These are phyloP conservation scores for Vitis labrusca DNA, from an alignment of 164 flowering plant genomes.

Conservation along the genomic window DNA sequence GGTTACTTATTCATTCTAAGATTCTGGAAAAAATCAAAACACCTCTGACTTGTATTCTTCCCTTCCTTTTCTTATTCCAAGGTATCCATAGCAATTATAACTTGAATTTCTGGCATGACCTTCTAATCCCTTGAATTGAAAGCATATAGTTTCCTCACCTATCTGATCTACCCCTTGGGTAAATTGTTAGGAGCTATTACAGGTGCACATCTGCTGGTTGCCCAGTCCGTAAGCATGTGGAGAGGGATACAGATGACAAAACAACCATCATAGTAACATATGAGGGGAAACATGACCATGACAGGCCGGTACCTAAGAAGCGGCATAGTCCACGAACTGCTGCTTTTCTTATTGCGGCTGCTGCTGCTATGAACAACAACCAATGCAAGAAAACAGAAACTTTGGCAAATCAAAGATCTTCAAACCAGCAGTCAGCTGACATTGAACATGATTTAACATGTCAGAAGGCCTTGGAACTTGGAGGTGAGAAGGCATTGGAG, in stretches of 20 bases:
- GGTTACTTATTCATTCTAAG: no score
- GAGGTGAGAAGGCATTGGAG: constrained; percentile 30
- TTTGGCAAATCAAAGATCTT: constrained; percentile 12
- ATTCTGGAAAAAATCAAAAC: no score
- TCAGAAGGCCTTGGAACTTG: constrained; percentile 21
- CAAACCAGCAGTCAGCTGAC: constrained; percentile 18
- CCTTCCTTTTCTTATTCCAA: no score
- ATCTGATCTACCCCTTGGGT: no score
- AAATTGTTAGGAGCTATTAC: constrained; percentile 12
- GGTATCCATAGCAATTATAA: no score
- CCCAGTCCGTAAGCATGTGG: constrained; percentile 17
- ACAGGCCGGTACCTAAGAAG: constrained; percentile 48
- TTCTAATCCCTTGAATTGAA: no score
- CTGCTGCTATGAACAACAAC: constrained; percentile 25
- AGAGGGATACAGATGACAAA: constrained; percentile 25
- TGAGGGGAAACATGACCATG: constrained; percentile 57
- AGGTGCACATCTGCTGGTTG: constrained; percentile 16
- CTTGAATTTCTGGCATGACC: no score
- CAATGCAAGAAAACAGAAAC: constrained; percentile 17
- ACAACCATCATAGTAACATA: constrained; percentile 38
- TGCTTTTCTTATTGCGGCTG: constrained; percentile 25
- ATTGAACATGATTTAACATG: constrained; percentile 15
- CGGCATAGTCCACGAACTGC: constrained; percentile 29
- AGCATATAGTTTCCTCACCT: no score
- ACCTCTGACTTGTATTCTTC: no score